Base-by-base conservation (phyloP, 164 flowering plant species). In the Nymphaea colorata region DNA sequence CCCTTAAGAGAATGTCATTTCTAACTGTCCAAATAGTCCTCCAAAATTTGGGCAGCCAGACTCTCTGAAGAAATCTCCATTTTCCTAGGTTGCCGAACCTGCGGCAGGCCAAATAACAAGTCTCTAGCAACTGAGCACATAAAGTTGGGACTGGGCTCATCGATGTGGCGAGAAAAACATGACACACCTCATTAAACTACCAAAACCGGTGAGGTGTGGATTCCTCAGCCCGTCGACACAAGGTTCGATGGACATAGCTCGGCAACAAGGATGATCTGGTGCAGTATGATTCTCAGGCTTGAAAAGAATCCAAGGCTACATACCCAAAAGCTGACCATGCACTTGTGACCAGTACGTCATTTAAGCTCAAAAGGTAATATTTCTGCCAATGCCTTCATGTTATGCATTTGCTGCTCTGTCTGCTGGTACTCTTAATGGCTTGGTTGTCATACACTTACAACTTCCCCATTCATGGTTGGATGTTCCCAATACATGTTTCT, bases 281-380 rank as follows among this genome's bases (percentile, higher is more conserved):
- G 80, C 79, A 3, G 83, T 88, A 17, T 43, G 44, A 67, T 91
- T 86, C 75, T 81, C 90, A 6, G 93, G 87, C 77, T 90, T 92
- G 79, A 77, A 77, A 4, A 92, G 77, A 65, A 92, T 87, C 98
- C 94, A 90, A 4, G 98, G 96, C 96, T 63, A 92, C 98, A 72
- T 92, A 90, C 6, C 96, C 98, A 61, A 92, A 92, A 42, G 96
- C 90, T 0, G 96, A 92, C 98, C 90, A 85, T 15, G 93, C 77
- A 66, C 98, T 92, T 16, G 94, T 90, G 25, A 92, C 76, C 80
- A 87, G 69, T 44, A 69, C 76, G 66, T 92, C 96, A 6, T 75
- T 77, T 64, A 90, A 72, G 73, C 98, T 88, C 59, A 92, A 72
- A 18, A 92, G 67, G 70, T 92, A 92, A 86, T 25, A 92, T 92